Conservation (phyloP, 139 green algal species). For the Coelastrella sp. region DNA sequence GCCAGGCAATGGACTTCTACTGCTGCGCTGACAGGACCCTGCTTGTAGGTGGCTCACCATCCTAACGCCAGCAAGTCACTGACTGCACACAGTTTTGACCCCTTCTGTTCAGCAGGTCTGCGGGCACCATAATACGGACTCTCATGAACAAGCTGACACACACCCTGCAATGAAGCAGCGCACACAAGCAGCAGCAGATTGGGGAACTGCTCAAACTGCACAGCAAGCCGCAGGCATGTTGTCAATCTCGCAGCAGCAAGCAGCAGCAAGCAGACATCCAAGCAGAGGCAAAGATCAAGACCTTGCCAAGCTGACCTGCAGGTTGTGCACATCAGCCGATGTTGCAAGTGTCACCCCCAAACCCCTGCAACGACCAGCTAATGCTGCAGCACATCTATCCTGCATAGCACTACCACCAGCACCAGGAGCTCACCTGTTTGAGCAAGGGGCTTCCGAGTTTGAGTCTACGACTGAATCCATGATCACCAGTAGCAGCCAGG, state of each 20-base stretch:
- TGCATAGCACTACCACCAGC: not conserved
- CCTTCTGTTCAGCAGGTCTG: conserved; percentile 76
- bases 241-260: not conserved
- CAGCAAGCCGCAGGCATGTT: not conserved
- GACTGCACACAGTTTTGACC: conserved; percentile 83
- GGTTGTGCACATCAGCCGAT: not conserved
- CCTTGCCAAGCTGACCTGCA: no score
- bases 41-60: conserved; percentile 36
- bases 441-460: conserved; percentile 74
- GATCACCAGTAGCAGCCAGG: conserved; percentile 89
- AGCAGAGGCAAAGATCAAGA: no score
- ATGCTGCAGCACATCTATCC: no score
- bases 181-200: not conserved
- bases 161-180: conserved; percentile 59
- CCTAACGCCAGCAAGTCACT: conserved; percentile 89
- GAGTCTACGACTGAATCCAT: conserved; percentile 74
- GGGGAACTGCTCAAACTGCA: no score
- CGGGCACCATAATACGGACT: conserved; percentile 86
- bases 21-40: no score
- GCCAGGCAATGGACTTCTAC: no score
- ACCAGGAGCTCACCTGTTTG: conserved; percentile 59
- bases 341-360: not conserved
- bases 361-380: not conserved
- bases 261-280: no score
- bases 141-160: conserved; percentile 84